Evolutionary conservation across 2,329 filamentous ascomycete genomes (phyloP).

Genomic region (Diplocarpon rosae): DNA sequence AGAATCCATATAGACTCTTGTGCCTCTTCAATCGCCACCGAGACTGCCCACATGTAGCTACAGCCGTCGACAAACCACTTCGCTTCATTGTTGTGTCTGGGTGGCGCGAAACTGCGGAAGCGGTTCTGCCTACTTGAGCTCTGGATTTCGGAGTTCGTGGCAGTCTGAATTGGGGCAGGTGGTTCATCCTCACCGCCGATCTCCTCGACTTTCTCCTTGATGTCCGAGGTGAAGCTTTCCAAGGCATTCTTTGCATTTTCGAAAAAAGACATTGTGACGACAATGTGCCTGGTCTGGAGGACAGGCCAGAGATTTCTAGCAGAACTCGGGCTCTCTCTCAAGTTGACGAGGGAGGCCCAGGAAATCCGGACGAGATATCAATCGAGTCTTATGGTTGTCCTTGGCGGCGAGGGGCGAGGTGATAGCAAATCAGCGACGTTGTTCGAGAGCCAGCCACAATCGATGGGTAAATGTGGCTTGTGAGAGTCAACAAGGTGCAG

Average conservation of each 20-base stretch:
- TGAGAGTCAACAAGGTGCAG: too few species aligned
- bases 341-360: too few species aligned
- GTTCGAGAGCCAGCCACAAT: too few species aligned
- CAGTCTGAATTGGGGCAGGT: conserved; percentile 36
- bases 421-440: too few species aligned
- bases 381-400: too few species aligned
- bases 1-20: conserved; percentile 68
- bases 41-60: conserved; percentile 78
- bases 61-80: conserved; percentile 88
- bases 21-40: conserved; percentile 66
- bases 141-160: conserved; percentile 32
- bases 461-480: too few species aligned
- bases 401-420: too few species aligned
- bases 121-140: conserved; percentile 38
- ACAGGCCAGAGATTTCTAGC: too few species aligned
- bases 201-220: conserved; percentile 12
- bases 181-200: conserved; percentile 29
- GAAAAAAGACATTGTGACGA: conserved; percentile 5
- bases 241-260: conserved; percentile 6
- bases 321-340: too few species aligned
- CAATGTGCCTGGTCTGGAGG: too few species aligned
- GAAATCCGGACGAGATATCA: too few species aligned
- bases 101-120: conserved; percentile 60
- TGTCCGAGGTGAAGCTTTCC: conserved; percentile 11
- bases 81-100: conserved; percentile 57